phyloP scores from a whole-genome alignment of 148 eudicot genomes.

The Euryodendron excelsum region DNA sequence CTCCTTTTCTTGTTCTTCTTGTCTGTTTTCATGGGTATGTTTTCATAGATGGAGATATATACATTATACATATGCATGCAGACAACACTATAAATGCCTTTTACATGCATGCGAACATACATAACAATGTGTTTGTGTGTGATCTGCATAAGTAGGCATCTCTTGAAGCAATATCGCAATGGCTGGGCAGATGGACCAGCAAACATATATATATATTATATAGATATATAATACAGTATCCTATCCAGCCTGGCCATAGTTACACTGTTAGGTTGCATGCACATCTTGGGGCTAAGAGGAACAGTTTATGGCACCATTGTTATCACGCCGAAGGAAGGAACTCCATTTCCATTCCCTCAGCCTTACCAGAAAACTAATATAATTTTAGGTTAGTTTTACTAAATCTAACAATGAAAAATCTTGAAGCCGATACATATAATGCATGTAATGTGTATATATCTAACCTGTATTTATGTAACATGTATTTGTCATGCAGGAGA shows the following conservation, averaged over 20 bases:
- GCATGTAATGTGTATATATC: not conserved
- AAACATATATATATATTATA: too few species aligned
- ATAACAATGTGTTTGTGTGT: not conserved
- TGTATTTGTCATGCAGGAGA: slow-evolving; percentile 36
- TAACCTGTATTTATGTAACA: not conserved
- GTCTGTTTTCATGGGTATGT: slow-evolving; percentile 48
- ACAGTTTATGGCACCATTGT: slow-evolving; percentile 59
- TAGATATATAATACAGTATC: slow-evolving; percentile 61
- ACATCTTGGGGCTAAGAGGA: slow-evolving; percentile 50
- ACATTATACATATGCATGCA: not conserved
- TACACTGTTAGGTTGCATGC: slow-evolving; percentile 68
- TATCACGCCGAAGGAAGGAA: slow-evolving; percentile 42
- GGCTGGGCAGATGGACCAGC: slow-evolving; percentile 70
- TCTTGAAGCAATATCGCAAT: slow-evolving; percentile 46
- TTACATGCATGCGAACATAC: not conserved
- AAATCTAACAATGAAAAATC: not conserved
- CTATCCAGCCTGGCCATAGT: slow-evolving; percentile 40
- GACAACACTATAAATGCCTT: too few species aligned
- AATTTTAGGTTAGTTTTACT: slow-evolving; percentile 34
- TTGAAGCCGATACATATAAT: not conserved
- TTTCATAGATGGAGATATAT: not conserved
- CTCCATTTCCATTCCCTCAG: slow-evolving; percentile 52
- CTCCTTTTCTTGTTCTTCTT: not conserved
- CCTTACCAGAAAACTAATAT: slow-evolving; percentile 43
- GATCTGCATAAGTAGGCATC: slow-evolving; percentile 38